A percentile compares a stretch with the other conserved stretches of the same genome.
Evolutionary conservation across 768 basidiomycete genomes (phyloP).

Genomic region (Suillus cothurnatus): DNA sequence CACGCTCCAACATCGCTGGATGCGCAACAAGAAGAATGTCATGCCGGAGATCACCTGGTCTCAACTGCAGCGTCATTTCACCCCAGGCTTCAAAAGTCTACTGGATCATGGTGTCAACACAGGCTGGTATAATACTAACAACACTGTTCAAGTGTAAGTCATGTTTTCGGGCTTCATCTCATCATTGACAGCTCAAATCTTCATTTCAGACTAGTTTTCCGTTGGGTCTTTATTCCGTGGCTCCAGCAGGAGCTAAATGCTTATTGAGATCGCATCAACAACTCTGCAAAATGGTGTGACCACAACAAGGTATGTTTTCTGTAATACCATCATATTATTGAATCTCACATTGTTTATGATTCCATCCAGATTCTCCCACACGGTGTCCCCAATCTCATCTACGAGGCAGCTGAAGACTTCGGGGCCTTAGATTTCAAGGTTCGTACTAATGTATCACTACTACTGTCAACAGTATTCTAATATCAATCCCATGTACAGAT

Average conservation of each 20-base stretch:
- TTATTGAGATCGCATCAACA: slow-evolving; percentile 6
- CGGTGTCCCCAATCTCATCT: slow-evolving; percentile 40
- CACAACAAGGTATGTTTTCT: no score
- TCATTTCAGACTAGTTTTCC: slow-evolving; percentile 33
- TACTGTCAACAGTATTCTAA: background rate
- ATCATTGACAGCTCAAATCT: slow-evolving; percentile 19
- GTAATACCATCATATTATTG: no score
- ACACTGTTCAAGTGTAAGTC: slow-evolving; percentile 29
- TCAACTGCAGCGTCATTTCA: slow-evolving; percentile 27
- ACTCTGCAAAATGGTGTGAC: slow-evolving; percentile 3
- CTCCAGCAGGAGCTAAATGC: slow-evolving; percentile 10
- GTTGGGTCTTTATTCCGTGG: slow-evolving; percentile 34
- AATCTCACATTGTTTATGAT: no score
- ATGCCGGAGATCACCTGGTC: slow-evolving; percentile 48
- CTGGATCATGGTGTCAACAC: slow-evolving; percentile 33
- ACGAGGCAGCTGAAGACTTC: slow-evolving; percentile 29
- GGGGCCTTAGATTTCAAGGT: slow-evolving; percentile 39
- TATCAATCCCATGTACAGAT: slow-evolving; percentile 18
- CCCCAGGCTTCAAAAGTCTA: slow-evolving; percentile 39
- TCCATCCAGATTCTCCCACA: slow-evolving; percentile 40
- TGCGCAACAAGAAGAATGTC: slow-evolving; percentile 35
- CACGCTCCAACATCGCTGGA: slow-evolving; percentile 45
- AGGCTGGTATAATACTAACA: slow-evolving; percentile 33
- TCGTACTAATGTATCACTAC: background rate
- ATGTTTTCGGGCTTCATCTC: background rate